Conservation (phyloP, 345 rosid genomes). For the Geranium rotundifolium region DNA sequence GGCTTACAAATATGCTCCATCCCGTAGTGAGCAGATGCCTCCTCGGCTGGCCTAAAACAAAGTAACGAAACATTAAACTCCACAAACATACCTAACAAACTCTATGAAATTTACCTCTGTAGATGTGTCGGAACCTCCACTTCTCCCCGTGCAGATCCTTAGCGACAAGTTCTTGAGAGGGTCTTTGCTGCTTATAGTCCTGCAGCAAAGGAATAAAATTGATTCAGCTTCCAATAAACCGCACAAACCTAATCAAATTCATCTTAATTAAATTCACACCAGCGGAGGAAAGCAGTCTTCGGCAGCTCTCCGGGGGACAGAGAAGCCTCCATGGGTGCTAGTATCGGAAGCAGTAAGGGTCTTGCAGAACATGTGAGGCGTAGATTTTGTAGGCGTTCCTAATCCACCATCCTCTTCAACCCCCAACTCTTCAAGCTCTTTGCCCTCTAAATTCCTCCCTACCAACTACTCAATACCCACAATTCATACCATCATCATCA, state of each 20-base stretch:
- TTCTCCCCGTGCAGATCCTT: conserved; percentile 81
- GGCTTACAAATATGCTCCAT: conserved; percentile 91
- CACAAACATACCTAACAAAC: neutral
- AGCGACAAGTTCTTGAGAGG: conserved; percentile 83
- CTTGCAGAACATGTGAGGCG: conserved; percentile 85
- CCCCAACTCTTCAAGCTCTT: conserved; percentile 33
- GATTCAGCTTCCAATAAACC: neutral
- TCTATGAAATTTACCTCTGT: conserved; percentile 44
- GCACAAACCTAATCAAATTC: neutral
- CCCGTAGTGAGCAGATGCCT: conserved; percentile 95
- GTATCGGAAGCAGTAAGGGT: conserved; percentile 88
- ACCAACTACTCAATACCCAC: conserved; percentile 29
- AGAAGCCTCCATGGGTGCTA: conserved; percentile 91
- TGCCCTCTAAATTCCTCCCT: conserved; percentile 38
- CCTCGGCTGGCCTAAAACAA: conserved; percentile 81
- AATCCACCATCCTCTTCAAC: conserved; percentile 39
- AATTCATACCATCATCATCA: conserved; percentile 6
- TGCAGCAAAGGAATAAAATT: conserved; percentile 10
- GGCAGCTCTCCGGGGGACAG: conserved; percentile 85
- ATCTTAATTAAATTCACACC: conserved; percentile 18
- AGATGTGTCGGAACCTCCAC: conserved; percentile 85
- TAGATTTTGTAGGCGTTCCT: conserved; percentile 45
- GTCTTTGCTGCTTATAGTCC: conserved; percentile 86
- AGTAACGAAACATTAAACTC: neutral
- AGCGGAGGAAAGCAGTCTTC: conserved; percentile 86